Evolutionary conservation across 108 stramenopile species (phyloP).

Genomic region (Bacterosira constricta): DNA sequence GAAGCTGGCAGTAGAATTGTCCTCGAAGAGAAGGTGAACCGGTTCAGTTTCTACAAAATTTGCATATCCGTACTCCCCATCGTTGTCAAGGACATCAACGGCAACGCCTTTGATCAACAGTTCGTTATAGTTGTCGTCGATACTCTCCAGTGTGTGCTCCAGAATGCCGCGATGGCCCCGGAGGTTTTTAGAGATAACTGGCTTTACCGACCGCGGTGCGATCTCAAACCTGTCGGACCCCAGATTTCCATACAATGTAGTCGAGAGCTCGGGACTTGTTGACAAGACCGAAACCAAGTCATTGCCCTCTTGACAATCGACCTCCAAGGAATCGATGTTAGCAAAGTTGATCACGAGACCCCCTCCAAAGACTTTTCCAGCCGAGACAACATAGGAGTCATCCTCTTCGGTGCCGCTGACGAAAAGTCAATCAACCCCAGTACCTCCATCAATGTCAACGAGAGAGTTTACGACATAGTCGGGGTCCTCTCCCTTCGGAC

Average conservation of each 20-base stretch:
- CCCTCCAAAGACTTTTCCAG: conserved; percentile 42
- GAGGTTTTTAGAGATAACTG: conserved; percentile 44
- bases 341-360: conserved; percentile 34
- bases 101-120: conserved; percentile 30
- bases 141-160: conserved; percentile 30
- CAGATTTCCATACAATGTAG: conserved; percentile 26
- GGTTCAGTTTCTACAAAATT: conserved; percentile 32
- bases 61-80: conserved; percentile 35
- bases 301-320: conserved; percentile 42
- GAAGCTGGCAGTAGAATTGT: conserved; percentile 25
- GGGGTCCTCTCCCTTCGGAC: conserved; percentile 13
- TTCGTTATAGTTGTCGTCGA: conserved; percentile 26
- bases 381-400: conserved; percentile 43
- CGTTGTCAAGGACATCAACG: conserved; percentile 45
- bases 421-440: conserved; percentile 16
- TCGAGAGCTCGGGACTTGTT: conserved; percentile 25
- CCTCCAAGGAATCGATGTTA: conserved; percentile 35
- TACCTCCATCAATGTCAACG: conserved; percentile 54
- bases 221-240: conserved; percentile 39
- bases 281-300: conserved; percentile 41
- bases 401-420: conserved; percentile 42
- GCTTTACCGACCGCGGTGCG: conserved; percentile 29
- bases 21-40: conserved; percentile 46
- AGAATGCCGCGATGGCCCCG: conserved; percentile 46
- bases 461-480: conserved; percentile 36